Conservation (phyloP, 2,329 filamentous ascomycete species). For the Penicillium sp. region DNA sequence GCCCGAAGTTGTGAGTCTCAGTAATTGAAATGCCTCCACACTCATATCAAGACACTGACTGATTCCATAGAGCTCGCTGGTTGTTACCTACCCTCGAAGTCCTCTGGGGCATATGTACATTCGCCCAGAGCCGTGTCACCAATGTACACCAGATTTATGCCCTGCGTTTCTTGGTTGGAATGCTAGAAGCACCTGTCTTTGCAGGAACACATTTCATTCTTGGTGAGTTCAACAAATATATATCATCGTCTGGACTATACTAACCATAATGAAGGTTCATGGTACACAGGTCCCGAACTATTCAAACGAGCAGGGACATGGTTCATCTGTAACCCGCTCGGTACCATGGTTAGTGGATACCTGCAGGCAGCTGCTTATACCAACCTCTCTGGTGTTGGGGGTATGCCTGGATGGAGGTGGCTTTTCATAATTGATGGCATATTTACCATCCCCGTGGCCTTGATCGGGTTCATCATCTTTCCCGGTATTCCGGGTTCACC, state of each 20-base stretch:
- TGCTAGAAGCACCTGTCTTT: slow-evolving; percentile 34
- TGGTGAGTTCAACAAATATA: slow-evolving; percentile 11
- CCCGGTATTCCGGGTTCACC: slow-evolving; percentile 43
- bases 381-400: slow-evolving; percentile 50
- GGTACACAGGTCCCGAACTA: slow-evolving; percentile 46
- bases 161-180: slow-evolving; percentile 34
- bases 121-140: slow-evolving; percentile 32
- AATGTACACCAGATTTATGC: slow-evolving; percentile 35
- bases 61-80: slow-evolving; percentile 22
- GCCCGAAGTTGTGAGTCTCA: slow-evolving; percentile 25
- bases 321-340: slow-evolving; percentile 53
- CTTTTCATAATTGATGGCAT: slow-evolving; percentile 59
- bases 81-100: slow-evolving; percentile 33
- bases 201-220: slow-evolving; percentile 35
- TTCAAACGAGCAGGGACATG: slow-evolving; percentile 57
- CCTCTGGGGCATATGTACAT: slow-evolving; percentile 36
- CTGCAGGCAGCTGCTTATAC: slow-evolving; percentile 55
- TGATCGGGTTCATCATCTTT: slow-evolving; percentile 53
- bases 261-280: slow-evolving; percentile 27
- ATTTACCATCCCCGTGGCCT: slow-evolving; percentile 55
- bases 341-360: slow-evolving; percentile 58
- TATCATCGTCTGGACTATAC: no score
- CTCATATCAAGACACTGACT: neutral
- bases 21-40: neutral
- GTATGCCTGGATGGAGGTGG: slow-evolving; percentile 54